Percentiles rank a stretch among this genome's conserved stretches.
These are phyloP conservation scores for Ceratobasidium sp. DNA, from an alignment of 1,284 basidiomycete genomes.

Conservation along the genomic window DNA sequence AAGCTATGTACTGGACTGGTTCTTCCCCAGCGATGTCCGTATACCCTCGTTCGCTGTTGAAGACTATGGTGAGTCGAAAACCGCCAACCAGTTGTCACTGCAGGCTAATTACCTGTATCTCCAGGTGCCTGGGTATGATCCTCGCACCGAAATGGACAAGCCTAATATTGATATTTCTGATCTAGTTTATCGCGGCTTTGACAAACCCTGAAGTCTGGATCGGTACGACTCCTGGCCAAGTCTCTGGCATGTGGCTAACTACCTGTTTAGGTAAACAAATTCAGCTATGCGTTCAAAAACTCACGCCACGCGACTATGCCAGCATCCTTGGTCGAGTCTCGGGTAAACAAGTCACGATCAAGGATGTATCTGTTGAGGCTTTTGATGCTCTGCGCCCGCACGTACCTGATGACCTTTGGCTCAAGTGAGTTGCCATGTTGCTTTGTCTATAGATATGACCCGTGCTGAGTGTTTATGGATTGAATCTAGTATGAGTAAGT, in stretches of 20 bases:
- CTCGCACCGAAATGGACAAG: not conserved
- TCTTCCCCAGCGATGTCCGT: conserved; percentile 19
- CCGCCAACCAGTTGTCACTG: not conserved
- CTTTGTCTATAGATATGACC: too few relatives aligned
- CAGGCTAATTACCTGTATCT: not conserved
- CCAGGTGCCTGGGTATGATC: conserved; percentile 2
- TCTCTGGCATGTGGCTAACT: not conserved
- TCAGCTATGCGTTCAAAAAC: not conserved
- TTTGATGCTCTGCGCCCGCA: conserved; percentile 5
- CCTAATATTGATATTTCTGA: not conserved
- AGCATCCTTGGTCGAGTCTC: not conserved
- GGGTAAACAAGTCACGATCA: not conserved
- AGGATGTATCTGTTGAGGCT: not conserved
- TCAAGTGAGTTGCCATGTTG: conserved; percentile 10
- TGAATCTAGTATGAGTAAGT: too few relatives aligned
- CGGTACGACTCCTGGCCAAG: not conserved
- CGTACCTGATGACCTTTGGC: conserved; percentile 16
- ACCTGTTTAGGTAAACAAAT: not conserved
- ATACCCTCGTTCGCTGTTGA: conserved; percentile 9
- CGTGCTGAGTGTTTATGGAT: too few relatives aligned
- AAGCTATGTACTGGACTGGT: not conserved
- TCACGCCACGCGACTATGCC: conserved; percentile 7
- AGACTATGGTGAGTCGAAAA: conserved; percentile 1
- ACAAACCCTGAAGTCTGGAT: not conserved
- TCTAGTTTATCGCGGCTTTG: not conserved